phyloP scores from a whole-genome alignment of 352 stramenopile genomes.

The Phytophthora podocarpi region DNA sequence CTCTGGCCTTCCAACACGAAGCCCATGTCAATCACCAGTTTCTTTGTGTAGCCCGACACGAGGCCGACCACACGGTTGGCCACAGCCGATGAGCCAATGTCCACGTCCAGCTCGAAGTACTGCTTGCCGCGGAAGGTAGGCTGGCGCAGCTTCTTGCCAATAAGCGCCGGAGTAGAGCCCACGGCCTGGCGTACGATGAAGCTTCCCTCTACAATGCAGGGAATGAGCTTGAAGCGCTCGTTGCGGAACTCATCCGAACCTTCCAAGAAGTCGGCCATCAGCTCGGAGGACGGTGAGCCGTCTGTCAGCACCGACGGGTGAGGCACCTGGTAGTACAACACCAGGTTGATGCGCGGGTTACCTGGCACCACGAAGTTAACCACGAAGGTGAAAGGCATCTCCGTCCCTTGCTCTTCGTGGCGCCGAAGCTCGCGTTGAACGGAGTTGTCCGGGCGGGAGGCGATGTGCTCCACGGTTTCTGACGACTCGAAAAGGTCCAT shows the following conservation, averaged over 20 bases:
- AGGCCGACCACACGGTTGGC: slow-evolving; percentile 78
- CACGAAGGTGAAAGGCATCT: slow-evolving; percentile 83
- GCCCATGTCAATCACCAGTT: slow-evolving; percentile 85
- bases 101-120: slow-evolving; percentile 82
- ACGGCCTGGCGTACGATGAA: slow-evolving; percentile 85
- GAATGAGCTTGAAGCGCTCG: slow-evolving; percentile 84
- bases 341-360: slow-evolving; percentile 60
- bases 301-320: slow-evolving; percentile 57
- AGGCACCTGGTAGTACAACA: slow-evolving; percentile 76
- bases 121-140: slow-evolving; percentile 61
- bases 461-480: slow-evolving; percentile 65
- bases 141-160: slow-evolving; percentile 80
- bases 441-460: slow-evolving; percentile 58
- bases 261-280: slow-evolving; percentile 79
- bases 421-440: slow-evolving; percentile 65
- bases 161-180: slow-evolving; percentile 69
- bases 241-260: slow-evolving; percentile 79
- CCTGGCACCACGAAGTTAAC: slow-evolving; percentile 81
- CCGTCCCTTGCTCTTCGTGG: slow-evolving; percentile 58
- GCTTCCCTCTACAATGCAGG: slow-evolving; percentile 77
- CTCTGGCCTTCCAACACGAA: slow-evolving; percentile 75
- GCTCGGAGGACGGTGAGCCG: slow-evolving; percentile 64
- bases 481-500: slow-evolving; percentile 69
- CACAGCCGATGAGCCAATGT: slow-evolving; percentile 74
- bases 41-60: slow-evolving; percentile 77